Conservation (phyloP, 83 land plant species). For the Diphasiastrum complanatum region DNA sequence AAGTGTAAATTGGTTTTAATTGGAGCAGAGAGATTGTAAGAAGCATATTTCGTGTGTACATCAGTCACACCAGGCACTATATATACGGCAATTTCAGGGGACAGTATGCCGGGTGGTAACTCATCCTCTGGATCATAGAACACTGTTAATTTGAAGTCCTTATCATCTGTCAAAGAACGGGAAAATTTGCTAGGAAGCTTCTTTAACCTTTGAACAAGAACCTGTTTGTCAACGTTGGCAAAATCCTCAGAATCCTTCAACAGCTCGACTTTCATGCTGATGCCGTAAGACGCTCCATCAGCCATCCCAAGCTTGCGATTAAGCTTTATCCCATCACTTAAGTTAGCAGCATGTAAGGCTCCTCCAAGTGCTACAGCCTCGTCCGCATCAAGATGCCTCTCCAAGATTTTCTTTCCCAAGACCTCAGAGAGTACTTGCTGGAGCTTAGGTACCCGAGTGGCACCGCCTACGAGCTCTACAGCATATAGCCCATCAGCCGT, state of each 20-base stretch:
- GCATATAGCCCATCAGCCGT: constrained; percentile 60
- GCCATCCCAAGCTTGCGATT: constrained; percentile 87
- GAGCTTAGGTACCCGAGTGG: constrained; percentile 87
- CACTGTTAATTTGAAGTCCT: constrained; percentile 75
- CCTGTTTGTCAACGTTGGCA: constrained; percentile 40
- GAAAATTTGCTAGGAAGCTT: constrained; percentile 73
- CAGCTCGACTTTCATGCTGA: constrained; percentile 49
- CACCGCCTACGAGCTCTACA: constrained; percentile 89
- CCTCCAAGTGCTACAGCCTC: constrained; percentile 92
- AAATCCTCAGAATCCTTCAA: constrained; percentile 35
- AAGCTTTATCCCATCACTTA: constrained; percentile 95
- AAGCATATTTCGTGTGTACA: constrained; percentile 61
- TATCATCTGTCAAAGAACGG: constrained; percentile 59
- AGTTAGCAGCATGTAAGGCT: constrained; percentile 83
- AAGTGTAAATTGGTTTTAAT: constrained; percentile 81
- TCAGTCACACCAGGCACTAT: constrained; percentile 66
- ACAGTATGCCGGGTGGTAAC: constrained; percentile 61
- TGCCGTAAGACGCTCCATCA: constrained; percentile 85
- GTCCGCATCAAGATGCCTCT: constrained; percentile 94
- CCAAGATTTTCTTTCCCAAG: constrained; percentile 65
- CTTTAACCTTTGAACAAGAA: constrained; percentile 66
- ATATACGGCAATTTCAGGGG: constrained; percentile 55
- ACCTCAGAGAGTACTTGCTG: constrained; percentile 73
- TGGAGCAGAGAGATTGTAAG: constrained; percentile 79
- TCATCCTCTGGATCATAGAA: constrained; percentile 51